phyloP scores from a whole-genome alignment of 257 asterid species.

The Echites panduratus region DNA sequence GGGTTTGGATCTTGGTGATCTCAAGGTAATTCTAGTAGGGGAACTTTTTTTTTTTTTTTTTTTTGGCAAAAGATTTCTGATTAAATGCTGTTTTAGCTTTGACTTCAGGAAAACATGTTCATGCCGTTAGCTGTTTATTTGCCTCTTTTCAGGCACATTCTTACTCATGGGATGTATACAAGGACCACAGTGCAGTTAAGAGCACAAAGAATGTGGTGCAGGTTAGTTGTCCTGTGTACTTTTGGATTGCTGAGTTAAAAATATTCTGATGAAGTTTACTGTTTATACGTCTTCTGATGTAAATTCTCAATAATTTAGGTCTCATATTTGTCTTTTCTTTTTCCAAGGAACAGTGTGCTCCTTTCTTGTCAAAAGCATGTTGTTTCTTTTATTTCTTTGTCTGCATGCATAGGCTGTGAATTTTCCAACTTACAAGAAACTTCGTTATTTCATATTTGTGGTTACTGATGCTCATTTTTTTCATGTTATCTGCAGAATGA shows the following conservation, averaged over 20 bases:
- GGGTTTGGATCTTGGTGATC: constrained; percentile 79
- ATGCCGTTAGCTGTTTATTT: constrained; percentile 13
- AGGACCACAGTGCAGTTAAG: constrained; percentile 32
- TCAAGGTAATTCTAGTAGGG: constrained; percentile 47
- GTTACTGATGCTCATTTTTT: constrained; percentile 22
- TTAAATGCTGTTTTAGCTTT: constrained; percentile 1
- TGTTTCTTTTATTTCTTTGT: constrained; percentile 3
- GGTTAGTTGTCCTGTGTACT: constrained; percentile 47
- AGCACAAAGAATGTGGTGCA: constrained; percentile 38
- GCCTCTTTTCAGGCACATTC: constrained; percentile 50
- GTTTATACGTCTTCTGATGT: background rate
- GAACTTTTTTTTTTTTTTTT: too few relatives aligned
- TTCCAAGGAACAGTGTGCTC: background rate
- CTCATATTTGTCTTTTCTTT: background rate
- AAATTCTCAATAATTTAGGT: background rate
- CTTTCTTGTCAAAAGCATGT: constrained; percentile 7
- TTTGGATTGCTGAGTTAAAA: background rate
- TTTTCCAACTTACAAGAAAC: background rate
- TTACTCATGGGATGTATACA: constrained; percentile 51
- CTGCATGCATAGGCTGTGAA: background rate
- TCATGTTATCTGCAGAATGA: constrained; percentile 56
- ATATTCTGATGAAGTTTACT: background rate
- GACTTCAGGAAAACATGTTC: constrained; percentile 10
- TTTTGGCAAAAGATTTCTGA: constrained; percentile 2
- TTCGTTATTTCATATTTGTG: constrained; percentile 16